Evolutionary conservation across 1,284 basidiomycete species (phyloP).

Genomic region (Malassezia brasiliensis): DNA sequence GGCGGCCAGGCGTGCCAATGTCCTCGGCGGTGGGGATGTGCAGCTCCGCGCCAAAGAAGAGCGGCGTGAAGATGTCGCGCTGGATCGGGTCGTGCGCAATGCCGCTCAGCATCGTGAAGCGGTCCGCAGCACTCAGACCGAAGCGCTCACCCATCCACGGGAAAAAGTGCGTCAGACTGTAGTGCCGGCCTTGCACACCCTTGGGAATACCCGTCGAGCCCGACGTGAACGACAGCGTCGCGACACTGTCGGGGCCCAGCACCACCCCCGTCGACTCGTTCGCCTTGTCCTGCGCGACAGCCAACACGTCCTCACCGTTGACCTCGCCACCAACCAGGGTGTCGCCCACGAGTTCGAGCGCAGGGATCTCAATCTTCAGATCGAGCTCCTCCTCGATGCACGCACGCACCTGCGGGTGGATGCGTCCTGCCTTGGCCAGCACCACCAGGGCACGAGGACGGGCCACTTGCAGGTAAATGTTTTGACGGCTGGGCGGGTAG

Average conservation of each 20-base stretch:
- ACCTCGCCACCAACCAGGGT: slow-evolving; percentile 59
- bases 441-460: slow-evolving; percentile 86
- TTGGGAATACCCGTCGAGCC: slow-evolving; percentile 98
- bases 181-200: slow-evolving; percentile 89
- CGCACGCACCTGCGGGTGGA: slow-evolving; percentile 71
- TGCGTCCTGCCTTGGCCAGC: slow-evolving; percentile 77
- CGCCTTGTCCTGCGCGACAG: slow-evolving; percentile 53
- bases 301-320: slow-evolving; percentile 51
- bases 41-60: slow-evolving; percentile 91
- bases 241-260: slow-evolving; percentile 87
- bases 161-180: slow-evolving; percentile 96
- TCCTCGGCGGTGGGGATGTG: slow-evolving; percentile 95
- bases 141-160: slow-evolving; percentile 97
- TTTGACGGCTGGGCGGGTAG: slow-evolving; percentile 87
- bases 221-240: slow-evolving; percentile 91
- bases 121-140: slow-evolving; percentile 63
- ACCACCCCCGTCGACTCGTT: slow-evolving; percentile 57
- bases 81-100: slow-evolving; percentile 99
- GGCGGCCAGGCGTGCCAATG: slow-evolving; percentile 88
- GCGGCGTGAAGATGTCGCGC: slow-evolving; percentile 96
- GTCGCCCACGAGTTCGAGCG: slow-evolving; percentile 64
- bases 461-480: slow-evolving; percentile 88
- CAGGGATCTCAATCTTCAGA: slow-evolving; percentile 86
- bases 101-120: slow-evolving; percentile 96
- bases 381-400: slow-evolving; percentile 69